Conservation (phyloP, 208 protist species). For the Acanthamoeba sp. region DNA sequence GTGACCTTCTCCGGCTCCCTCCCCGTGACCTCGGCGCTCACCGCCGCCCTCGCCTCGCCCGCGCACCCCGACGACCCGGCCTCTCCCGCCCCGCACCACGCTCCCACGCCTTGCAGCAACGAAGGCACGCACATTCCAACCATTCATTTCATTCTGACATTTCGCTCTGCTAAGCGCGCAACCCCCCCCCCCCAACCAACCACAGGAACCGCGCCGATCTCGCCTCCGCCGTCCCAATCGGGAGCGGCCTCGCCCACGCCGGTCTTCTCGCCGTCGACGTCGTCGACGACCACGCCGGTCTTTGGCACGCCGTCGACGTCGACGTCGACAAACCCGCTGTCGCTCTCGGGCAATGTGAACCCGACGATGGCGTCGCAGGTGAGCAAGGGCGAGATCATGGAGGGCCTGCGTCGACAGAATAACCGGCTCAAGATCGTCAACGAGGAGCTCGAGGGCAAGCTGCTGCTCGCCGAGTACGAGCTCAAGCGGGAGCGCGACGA, state of each 20-base stretch:
- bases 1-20: not conserved
- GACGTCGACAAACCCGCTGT: not conserved
- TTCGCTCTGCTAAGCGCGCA: too few species aligned
- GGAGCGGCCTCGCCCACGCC: not conserved
- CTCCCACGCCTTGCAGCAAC: not conserved
- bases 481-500: slow-evolving; percentile 9
- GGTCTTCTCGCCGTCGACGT: not conserved
- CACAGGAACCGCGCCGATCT: not conserved
- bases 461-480: not conserved
- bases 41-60: not conserved
- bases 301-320: not conserved
- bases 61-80: not conserved
- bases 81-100: not conserved
- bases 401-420: not conserved
- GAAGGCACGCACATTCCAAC: not conserved
- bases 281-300: not conserved
- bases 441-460: not conserved
- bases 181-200: too few species aligned
- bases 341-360: not conserved
- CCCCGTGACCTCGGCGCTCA: not conserved
- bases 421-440: slow-evolving; percentile 32
- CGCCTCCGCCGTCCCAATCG: not conserved
- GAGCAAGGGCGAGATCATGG: not conserved
- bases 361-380: not conserved
- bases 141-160: too few species aligned